phyloP scores from a whole-genome alignment of 805 yeast genomes.

The Candida mattraensis region DNA sequence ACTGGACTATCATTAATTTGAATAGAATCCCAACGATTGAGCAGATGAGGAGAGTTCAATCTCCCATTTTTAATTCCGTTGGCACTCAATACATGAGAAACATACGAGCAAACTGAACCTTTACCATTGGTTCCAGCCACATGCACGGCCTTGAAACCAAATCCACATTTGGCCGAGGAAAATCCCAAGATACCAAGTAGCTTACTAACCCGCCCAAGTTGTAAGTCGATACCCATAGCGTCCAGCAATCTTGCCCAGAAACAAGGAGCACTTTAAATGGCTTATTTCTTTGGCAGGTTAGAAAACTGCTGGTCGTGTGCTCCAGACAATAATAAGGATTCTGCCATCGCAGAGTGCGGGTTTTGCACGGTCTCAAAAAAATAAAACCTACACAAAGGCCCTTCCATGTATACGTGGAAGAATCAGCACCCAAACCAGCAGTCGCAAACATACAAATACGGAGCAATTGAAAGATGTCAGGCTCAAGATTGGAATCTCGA shows the following conservation, averaged over 20 bases:
- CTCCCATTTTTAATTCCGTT: conserved; percentile 61
- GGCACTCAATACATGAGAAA: conserved; percentile 60
- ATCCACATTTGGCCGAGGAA: conserved; percentile 53
- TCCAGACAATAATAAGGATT: too few species aligned
- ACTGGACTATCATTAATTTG: conserved; percentile 62
- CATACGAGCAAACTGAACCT: conserved; percentile 86
- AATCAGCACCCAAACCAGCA: too few species aligned
- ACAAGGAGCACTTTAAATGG: background rate
- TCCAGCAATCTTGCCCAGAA: too few species aligned
- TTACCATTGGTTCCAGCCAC: conserved; percentile 97
- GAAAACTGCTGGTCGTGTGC: too few species aligned
- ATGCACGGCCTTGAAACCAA: conserved; percentile 78
- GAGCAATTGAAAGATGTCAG: conserved; percentile 13
- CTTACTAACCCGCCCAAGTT: conserved; percentile 48
- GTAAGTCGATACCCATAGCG: conserved; percentile 63
- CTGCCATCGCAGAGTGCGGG: too few species aligned
- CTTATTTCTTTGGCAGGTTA: conserved; percentile 5
- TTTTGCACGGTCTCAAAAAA: too few species aligned
- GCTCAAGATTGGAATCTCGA: conserved; percentile 45
- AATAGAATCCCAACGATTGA: conserved; percentile 74
- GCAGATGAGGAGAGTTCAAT: conserved; percentile 87
- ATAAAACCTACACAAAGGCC: too few species aligned
- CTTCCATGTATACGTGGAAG: too few species aligned
- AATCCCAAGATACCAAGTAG: conserved; percentile 56
- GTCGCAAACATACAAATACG: too few species aligned